Base-by-base conservation (phyloP, 1,284 basidiomycete genomes). In the Cyathus pygmaeus region DNA sequence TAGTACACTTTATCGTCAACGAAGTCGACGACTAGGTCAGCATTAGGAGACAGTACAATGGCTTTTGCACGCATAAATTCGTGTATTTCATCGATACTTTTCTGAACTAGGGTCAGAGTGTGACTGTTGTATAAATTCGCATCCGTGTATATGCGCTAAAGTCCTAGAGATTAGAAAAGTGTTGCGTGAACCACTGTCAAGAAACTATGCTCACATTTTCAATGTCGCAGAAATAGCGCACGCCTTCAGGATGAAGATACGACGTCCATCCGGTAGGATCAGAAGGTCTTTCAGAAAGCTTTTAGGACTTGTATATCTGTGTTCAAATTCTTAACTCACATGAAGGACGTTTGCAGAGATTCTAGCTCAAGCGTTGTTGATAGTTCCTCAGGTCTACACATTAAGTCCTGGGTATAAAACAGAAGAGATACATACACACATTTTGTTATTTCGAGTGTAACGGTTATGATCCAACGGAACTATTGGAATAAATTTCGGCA, bases 111-210 rank as follows among this genome's bases (percentile, higher is more conserved):
- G 1, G 55, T 36, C 9, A 70, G 55, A 7, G 74, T 65, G 0
- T 55, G 52, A 2, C 46, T 2, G 46, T 83, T 69, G 52, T 73
- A 78, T 2, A 85, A 66, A 56, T 82, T 67, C 9, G 77, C 73
- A 60, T 84, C 81, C 0, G 82, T 83, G 46, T 77, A 80, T 1
- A 81, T 72, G 42, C 72, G 75, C 74, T 78, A 41, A 42, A 61
- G 55, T 5, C 62, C n/a, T n/a, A n/a, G n/a, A n/a, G n/a, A n/a
- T n/a, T n/a, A n/a, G n/a, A n/a, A n/a, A n/a, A n/a, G n/a, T n/a
- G n/a, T n/a, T n/a, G n/a, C n/a, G n/a, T n/a, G n/a, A n/a, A n/a
- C n/a, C n/a, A n/a, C n/a, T n/a, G n/a, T n/a, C n/a, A n/a, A n/a
- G n/a, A n/a, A n/a, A n/a, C 15, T 17, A 29, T 47, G 9, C 59